Percentiles rank a stretch among this genome's conserved stretches.
phyloP scores from a whole-genome alignment of 768 basidiomycete genomes.

The Mycena sanguinolenta region DNA sequence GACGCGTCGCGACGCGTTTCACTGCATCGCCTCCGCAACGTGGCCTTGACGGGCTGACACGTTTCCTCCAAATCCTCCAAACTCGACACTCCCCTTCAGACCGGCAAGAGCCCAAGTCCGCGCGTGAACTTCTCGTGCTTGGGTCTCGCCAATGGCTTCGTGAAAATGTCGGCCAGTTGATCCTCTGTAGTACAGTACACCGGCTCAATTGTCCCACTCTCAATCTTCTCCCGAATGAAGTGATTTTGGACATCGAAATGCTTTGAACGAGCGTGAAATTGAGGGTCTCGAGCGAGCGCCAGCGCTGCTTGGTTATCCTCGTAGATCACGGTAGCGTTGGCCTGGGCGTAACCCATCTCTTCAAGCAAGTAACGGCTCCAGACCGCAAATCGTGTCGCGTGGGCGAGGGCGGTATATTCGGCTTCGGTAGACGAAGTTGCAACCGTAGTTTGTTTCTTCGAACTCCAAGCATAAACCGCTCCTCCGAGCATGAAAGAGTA shows the following conservation, averaged over 20 bases:
- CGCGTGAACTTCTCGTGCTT: conserved; percentile 12
- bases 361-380: background rate
- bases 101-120: too few relatives aligned
- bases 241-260: too few relatives aligned
- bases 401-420: conserved; percentile 45
- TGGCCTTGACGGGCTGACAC: too few relatives aligned
- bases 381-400: conserved; percentile 24
- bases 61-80: too few relatives aligned
- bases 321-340: too few relatives aligned
- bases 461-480: conserved; percentile 25
- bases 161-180: conserved; percentile 54
- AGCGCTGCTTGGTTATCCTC: background rate
- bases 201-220: conserved; percentile 33
- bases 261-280: background rate
- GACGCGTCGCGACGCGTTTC: too few relatives aligned
- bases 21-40: too few relatives aligned
- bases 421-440: conserved; percentile 39
- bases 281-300: background rate
- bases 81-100: too few relatives aligned
- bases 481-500: conserved; percentile 28
- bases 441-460: conserved; percentile 42
- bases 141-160: conserved; percentile 45
- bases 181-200: conserved; percentile 45
- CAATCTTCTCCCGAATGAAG: conserved; percentile 9
- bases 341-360: conserved; percentile 41